Evolutionary conservation across 352 stramenopile species (phyloP), one percentile per base, ranked within the genome.

Genomic region (Peronosclerospora sorghi): DNA sequence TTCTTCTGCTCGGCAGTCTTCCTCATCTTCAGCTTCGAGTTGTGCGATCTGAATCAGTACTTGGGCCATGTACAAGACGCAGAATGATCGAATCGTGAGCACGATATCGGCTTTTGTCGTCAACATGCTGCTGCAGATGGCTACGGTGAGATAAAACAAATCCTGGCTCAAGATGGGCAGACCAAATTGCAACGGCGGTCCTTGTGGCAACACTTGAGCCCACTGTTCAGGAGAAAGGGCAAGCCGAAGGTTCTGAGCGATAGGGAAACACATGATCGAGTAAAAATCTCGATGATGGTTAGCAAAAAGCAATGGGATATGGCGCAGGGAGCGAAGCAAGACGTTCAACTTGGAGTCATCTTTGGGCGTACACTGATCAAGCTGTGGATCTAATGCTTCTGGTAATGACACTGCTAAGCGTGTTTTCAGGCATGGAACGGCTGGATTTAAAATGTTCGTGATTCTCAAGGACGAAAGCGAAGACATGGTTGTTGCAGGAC

Each of bases 311-410:
- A 86, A 35, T 7, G 59, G 62, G 6, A 85, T 42, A 10, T 64
- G 70, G 4, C 62, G 62, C 8, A 91, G 57, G 6, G 75, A 68
- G 0, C 75, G 72, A 42, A 88, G 48, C 21, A 91, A 42, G 12
- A 71, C 62, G 44, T 86, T 86, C 14, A 88, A 40, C 32, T 88
- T 91, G 44, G 64, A 70, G 45, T 91, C 79, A 35, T 91, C 75
- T 30, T 84, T 83, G 0, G 79, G 69, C 2, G 73, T 75, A 34
- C 73, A 79, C 14, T 78, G 63, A 50, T 91, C 79, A 14, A 91
- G 43, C 26, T 82, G 62, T 2, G 52, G 56, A 38, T 88, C 76
- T 10, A 86, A 27, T 8, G 68, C 66, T 62, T 88, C 76, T 0
- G 76, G 73, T 2, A 88, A 50, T 30, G 59, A 72, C 36, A 88